These are phyloP conservation scores for Metschnikowia anglica DNA, from an alignment of 805 yeast species.

Conservation along the genomic window DNA sequence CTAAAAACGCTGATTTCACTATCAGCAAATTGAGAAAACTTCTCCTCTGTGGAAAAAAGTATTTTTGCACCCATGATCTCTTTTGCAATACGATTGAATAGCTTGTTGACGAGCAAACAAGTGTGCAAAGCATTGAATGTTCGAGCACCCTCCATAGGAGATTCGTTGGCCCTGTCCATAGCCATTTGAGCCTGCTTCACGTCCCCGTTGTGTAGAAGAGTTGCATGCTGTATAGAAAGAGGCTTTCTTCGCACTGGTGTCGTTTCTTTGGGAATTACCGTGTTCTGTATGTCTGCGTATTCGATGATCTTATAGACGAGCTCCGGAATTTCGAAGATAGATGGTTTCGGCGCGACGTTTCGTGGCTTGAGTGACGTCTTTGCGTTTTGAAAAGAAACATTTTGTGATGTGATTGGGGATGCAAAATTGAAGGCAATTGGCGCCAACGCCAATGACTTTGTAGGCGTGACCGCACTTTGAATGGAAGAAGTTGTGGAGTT, in stretches of 20 bases:
- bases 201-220: conserved; percentile 56
- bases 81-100: conserved; percentile 59
- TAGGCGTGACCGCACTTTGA: conserved; percentile 19
- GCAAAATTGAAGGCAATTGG: conserved; percentile 5
- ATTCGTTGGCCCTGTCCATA: conserved; percentile 32
- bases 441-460: conserved; percentile 4
- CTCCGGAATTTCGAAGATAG: conserved; percentile 74
- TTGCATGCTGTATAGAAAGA: conserved; percentile 64
- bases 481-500: conserved; percentile 16
- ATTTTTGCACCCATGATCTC: conserved; percentile 56
- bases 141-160: not conserved
- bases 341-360: not conserved
- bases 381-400: not conserved
- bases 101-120: conserved; percentile 67
- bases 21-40: conserved; percentile 41
- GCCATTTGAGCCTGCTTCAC: conserved; percentile 46
- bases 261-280: conserved; percentile 58
- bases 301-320: conserved; percentile 59
- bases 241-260: conserved; percentile 67
- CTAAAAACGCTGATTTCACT: conserved; percentile 6
- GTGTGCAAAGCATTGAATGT: conserved; percentile 37
- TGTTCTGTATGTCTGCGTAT: conserved; percentile 54
- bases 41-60: conserved; percentile 49
- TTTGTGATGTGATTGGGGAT: not conserved
- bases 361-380: not conserved